These are phyloP conservation scores for Diphasiastrum complanatum DNA, from an alignment of 83 land plant genomes.

Conservation along the genomic window DNA sequence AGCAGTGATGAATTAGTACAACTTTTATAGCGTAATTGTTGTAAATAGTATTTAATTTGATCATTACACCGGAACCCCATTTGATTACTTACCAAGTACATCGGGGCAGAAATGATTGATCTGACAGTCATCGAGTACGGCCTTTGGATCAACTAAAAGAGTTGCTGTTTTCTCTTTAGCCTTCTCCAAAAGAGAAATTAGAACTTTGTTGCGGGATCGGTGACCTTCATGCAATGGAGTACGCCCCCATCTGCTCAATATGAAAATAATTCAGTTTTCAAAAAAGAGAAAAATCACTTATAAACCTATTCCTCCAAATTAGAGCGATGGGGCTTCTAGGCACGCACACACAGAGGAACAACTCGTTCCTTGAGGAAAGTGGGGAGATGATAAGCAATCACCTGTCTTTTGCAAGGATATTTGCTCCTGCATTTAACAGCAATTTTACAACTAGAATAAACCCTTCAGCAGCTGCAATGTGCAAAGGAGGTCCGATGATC, in stretches of 20 bases:
- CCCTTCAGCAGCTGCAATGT: slow-evolving; percentile 8
- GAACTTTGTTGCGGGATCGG: not conserved
- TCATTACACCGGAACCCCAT: no score
- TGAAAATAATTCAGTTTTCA: no score
- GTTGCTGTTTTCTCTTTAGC: not conserved
- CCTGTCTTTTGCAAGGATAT: slow-evolving; percentile 11
- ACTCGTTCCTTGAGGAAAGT: not conserved
- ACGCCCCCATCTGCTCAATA: slow-evolving; percentile 6
- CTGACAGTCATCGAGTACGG: no score
- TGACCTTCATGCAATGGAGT: slow-evolving; percentile 8
- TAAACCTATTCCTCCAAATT: not conserved
- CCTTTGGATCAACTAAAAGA: no score
- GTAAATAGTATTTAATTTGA: no score
- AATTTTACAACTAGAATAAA: not conserved
- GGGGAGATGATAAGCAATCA: not conserved
- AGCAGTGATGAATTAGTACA: no score
- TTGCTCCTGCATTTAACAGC: slow-evolving; percentile 7
- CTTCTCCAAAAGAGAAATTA: slow-evolving; percentile 3
- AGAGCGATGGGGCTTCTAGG: not conserved
- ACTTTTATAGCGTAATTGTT: no score
- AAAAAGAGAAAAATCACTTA: not conserved
- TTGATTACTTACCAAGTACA: no score
- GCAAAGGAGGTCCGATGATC: not conserved
- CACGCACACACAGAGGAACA: not conserved
- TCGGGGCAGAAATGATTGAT: no score